These are phyloP conservation scores for Penicillium sp. DNA, from an alignment of 2,329 filamentous ascomycete species.

Conservation along the genomic window DNA sequence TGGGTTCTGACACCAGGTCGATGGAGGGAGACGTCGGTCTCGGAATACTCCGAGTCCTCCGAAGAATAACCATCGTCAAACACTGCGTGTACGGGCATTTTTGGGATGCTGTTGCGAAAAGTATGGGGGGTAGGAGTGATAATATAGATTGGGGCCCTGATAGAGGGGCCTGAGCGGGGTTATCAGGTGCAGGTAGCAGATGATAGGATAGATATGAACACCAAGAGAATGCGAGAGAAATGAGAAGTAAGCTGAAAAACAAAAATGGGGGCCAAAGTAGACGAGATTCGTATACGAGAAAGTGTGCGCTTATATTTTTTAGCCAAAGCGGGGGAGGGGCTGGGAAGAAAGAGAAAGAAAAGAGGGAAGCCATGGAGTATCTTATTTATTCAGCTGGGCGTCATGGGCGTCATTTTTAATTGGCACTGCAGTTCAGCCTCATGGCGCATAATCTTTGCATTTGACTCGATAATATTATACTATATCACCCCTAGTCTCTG, in stretches of 20 bases:
- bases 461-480: not conserved
- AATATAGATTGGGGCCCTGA: slow-evolving; percentile 3
- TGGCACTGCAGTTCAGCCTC: slow-evolving; percentile 10
- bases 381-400: slow-evolving; percentile 10
- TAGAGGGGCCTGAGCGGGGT: slow-evolving; percentile 4
- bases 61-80: slow-evolving; percentile 16
- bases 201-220: slow-evolving; percentile 17
- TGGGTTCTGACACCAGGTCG: slow-evolving; percentile 22
- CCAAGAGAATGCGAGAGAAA: slow-evolving; percentile 1
- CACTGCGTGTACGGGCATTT: slow-evolving; percentile 18
- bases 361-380: not conserved
- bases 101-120: slow-evolving; percentile 4
- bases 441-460: not conserved
- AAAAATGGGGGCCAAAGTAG: not conserved
- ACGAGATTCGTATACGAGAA: slow-evolving; percentile 13
- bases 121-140: not conserved
- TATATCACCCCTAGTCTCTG: not conserved
- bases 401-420: slow-evolving; percentile 2
- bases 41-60: slow-evolving; percentile 34
- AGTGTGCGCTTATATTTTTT: not conserved
- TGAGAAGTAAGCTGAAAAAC: slow-evolving; percentile 5
- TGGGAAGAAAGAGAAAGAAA: slow-evolving; percentile 2
- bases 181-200: slow-evolving; percentile 22
- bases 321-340: slow-evolving; percentile 6
- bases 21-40: slow-evolving; percentile 36